Evolutionary conservation across 2,329 filamentous ascomycete genomes (phyloP).

Genomic region (Colletotrichum noveboracense): DNA sequence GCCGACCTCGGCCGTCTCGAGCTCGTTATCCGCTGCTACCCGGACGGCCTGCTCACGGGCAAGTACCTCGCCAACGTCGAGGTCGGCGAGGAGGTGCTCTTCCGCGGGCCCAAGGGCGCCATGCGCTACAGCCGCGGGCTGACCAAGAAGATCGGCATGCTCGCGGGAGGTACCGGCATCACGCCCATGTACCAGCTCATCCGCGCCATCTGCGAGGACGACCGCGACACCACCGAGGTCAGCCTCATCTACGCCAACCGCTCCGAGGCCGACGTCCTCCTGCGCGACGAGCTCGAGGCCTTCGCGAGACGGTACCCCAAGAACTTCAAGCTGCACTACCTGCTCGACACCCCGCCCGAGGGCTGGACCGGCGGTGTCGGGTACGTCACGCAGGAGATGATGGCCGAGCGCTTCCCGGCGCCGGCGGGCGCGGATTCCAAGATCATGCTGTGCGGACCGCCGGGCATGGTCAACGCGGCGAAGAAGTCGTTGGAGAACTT

Average conservation of each 20-base stretch:
- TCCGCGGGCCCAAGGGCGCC: slow-evolving; percentile 62
- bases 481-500: slow-evolving; percentile 55
- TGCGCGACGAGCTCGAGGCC: slow-evolving; percentile 59
- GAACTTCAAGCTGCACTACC: slow-evolving; percentile 61
- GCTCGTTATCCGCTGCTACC: slow-evolving; percentile 57
- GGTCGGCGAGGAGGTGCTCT: slow-evolving; percentile 53
- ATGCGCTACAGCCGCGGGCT: slow-evolving; percentile 54
- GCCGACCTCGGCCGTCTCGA: slow-evolving; percentile 52
- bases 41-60: slow-evolving; percentile 54
- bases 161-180: slow-evolving; percentile 50
- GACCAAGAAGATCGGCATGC: slow-evolving; percentile 55
- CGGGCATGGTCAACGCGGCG: slow-evolving; percentile 60
- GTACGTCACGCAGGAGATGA: slow-evolving; percentile 55
- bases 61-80: slow-evolving; percentile 52
- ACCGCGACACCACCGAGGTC: slow-evolving; percentile 60
- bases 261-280: slow-evolving; percentile 63
- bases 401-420: slow-evolving; percentile 52
- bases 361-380: slow-evolving; percentile 55
- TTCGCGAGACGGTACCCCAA: slow-evolving; percentile 55
- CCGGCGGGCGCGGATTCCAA: slow-evolving; percentile 50
- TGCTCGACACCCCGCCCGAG: slow-evolving; percentile 52
- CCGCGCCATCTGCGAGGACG: slow-evolving; percentile 62
- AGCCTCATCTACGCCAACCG: slow-evolving; percentile 65
- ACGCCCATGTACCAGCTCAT: slow-evolving; percentile 57
- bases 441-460: slow-evolving; percentile 65